A percentile compares a stretch with the other conserved stretches of the same genome.
Conservation (phyloP, 495 filamentous ascomycete species). For the Neurospora sp. region DNA sequence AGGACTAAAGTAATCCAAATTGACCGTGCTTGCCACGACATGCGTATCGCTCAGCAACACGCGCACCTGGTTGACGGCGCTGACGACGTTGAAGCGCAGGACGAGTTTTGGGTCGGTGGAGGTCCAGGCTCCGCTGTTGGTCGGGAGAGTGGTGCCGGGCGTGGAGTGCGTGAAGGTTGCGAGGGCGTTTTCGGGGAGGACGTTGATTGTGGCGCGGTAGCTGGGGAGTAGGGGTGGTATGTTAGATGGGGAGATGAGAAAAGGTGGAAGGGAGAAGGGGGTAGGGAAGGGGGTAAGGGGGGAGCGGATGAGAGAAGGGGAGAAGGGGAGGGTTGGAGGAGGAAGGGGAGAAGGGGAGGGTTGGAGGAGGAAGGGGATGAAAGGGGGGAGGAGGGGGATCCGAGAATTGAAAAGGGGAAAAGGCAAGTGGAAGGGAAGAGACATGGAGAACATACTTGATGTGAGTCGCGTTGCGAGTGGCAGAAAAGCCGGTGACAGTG, state of each 20-base stretch:
- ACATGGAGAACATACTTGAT: background rate
- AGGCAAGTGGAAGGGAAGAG: no score
- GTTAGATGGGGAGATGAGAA: no score
- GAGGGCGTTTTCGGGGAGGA: constrained; percentile 2
- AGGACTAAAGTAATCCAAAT: background rate
- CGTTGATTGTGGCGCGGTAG: background rate
- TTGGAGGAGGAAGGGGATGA: background rate
- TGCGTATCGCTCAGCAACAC: background rate
- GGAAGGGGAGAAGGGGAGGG: no score
- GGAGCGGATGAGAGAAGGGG: background rate
- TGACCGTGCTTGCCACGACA: background rate
- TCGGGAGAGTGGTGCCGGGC: background rate
- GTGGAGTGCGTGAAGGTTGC: constrained; percentile 4
- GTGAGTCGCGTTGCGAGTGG: background rate
- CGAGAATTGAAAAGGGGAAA: no score
- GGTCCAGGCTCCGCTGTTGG: background rate
- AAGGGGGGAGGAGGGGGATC: no score
- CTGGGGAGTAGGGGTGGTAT: no score
- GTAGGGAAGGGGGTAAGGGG: no score
- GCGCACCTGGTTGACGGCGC: background rate
- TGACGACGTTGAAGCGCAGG: constrained; percentile 1
- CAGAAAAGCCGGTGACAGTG: background rate
- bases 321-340: background rate
- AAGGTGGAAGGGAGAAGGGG: no score
- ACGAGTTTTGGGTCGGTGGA: background rate